These are phyloP conservation scores for Tetrahymena elliotti DNA, from an alignment of 73 alveolate genomes.

Conservation along the genomic window DNA sequence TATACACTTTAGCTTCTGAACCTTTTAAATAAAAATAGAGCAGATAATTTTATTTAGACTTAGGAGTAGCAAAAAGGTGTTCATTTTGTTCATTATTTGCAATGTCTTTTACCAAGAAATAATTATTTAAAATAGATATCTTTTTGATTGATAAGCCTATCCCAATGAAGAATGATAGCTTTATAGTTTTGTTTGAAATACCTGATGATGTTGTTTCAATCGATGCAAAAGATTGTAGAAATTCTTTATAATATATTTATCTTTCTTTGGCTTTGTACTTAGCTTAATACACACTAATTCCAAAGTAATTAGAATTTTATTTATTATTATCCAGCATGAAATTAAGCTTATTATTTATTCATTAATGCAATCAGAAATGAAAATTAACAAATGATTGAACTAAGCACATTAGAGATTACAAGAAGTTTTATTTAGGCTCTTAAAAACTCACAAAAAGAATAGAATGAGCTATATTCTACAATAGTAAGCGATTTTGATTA, in stretches of 20 bases:
- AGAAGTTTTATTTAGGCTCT: neutral
- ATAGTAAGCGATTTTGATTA: neutral
- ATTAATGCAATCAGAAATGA: neutral
- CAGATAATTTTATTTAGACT: neutral
- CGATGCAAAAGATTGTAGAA: neutral
- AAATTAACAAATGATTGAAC: neutral
- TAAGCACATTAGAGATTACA: neutral
- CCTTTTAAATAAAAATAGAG: neutral
- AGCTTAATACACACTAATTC: neutral
- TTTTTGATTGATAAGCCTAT: neutral
- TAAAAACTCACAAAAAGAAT: neutral
- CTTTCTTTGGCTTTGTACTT: neutral
- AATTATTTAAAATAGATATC: neutral
- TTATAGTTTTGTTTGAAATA: neutral
- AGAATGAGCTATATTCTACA: neutral
- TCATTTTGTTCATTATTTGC: neutral
- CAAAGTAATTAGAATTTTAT: neutral
- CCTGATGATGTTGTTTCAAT: neutral
- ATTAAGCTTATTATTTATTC: neutral
- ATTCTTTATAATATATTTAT: neutral
- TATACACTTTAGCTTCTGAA: neutral
- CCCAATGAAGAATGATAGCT: neutral
- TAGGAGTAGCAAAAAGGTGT: neutral
- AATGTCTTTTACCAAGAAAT: no score
- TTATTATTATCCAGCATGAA: no score